Evolutionary conservation across 371 early-diverging fungal genomes (phyloP).

Genomic region (Mucor piriformis): DNA sequence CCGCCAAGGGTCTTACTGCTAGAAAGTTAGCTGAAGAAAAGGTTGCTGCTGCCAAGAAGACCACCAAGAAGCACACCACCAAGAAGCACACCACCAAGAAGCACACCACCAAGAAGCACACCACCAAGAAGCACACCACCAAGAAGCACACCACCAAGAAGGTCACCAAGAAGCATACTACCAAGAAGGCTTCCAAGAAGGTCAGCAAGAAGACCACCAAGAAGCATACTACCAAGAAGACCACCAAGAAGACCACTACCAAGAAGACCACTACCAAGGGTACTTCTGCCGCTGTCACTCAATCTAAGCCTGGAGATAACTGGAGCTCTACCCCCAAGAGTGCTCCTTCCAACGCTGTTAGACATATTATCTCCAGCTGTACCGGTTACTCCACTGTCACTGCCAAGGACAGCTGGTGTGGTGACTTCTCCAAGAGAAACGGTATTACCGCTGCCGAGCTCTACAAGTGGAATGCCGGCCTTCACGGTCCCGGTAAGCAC

Average conservation of each 20-base stretch:
- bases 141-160: conserved; percentile 23
- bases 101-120: conserved; percentile 31
- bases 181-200: conserved; percentile 25
- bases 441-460: conserved; percentile 23
- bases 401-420: conserved; percentile 24
- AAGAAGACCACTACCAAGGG: conserved; percentile 11
- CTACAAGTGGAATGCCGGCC: conserved; percentile 37
- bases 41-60: conserved; percentile 23
- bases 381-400: conserved; percentile 35
- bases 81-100: conserved; percentile 29
- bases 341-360: conserved; percentile 33
- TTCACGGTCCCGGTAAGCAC: conserved; percentile 34
- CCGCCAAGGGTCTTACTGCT: conserved; percentile 24
- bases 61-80: conserved; percentile 22
- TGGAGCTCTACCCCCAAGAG: conserved; percentile 32
- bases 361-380: conserved; percentile 36
- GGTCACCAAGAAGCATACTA: conserved; percentile 4
- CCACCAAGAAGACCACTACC: conserved; percentile 17
- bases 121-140: conserved; percentile 29
- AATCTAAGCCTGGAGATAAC: conserved; percentile 28
- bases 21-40: conserved; percentile 30
- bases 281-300: conserved; percentile 8
- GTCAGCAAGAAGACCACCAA: conserved; percentile 32
- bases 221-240: conserved; percentile 19
- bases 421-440: conserved; percentile 29